phyloP scores from a whole-genome alignment of 202 grass and related monocot species.

The Digitaria exilis region DNA sequence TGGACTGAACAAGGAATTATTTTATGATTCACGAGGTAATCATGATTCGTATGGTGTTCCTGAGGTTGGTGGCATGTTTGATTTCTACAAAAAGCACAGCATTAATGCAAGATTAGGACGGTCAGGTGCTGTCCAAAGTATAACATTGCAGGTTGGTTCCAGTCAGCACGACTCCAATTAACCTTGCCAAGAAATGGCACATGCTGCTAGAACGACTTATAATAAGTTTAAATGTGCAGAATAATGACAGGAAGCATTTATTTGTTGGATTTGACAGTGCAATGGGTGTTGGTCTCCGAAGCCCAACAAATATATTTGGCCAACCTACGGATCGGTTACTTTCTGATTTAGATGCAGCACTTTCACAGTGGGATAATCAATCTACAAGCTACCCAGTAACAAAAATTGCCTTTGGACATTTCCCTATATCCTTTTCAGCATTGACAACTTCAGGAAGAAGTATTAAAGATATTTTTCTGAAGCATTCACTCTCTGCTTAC shows the following conservation, averaged over 20 bases:
- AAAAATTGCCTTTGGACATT: constrained; percentile 59
- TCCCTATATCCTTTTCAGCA: constrained; percentile 61
- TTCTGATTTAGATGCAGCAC: constrained; percentile 42
- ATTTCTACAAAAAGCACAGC: constrained; percentile 56
- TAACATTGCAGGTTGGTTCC: constrained; percentile 48
- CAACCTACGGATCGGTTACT: constrained; percentile 51
- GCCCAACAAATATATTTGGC: constrained; percentile 59
- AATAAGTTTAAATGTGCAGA: constrained; percentile 43
- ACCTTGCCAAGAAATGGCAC: not conserved
- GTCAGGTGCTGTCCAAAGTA: constrained; percentile 37
- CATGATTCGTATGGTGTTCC: constrained; percentile 62
- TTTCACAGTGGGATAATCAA: constrained; percentile 54
- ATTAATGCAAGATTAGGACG: constrained; percentile 50
- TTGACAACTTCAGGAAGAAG: constrained; percentile 47
- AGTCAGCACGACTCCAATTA: not conserved
- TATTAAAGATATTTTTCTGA: constrained; percentile 54
- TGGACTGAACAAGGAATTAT: constrained; percentile 45
- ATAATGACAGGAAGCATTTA: constrained; percentile 48
- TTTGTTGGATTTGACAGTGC: constrained; percentile 58
- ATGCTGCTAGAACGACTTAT: not conserved
- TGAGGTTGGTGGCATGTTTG: constrained; percentile 45
- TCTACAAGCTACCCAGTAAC: constrained; percentile 28
- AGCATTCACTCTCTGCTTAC: constrained; percentile 56
- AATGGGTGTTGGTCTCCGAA: constrained; percentile 48
- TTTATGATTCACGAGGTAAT: constrained; percentile 55